phyloP scores from a whole-genome alignment of 208 protist genomes.

The Crithidia bombi region DNA sequence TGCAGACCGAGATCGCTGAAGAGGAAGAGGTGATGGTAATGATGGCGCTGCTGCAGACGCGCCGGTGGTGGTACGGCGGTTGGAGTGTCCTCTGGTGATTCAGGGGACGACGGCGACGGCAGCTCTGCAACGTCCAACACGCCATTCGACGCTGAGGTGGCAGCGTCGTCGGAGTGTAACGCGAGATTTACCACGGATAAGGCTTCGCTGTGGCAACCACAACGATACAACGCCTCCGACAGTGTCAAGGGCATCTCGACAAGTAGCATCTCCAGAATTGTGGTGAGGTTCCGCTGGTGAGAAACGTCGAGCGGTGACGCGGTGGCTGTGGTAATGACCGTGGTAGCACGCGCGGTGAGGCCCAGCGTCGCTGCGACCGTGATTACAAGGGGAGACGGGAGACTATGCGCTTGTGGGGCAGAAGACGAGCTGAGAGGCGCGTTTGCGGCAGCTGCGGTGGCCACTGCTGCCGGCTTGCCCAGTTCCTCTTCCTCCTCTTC shows the following conservation, averaged over 20 bases:
- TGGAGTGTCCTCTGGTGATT: background rate
- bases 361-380: constrained; percentile 4
- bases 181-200: constrained; percentile 20
- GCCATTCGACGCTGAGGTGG: background rate
- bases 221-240: constrained; percentile 24
- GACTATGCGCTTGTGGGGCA: background rate
- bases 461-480: background rate
- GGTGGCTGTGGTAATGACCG: background rate
- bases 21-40: background rate
- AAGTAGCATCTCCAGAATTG: constrained; percentile 8
- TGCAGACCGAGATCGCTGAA: constrained; percentile 16
- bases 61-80: background rate
- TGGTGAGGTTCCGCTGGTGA: background rate
- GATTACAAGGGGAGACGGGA: constrained; percentile 3
- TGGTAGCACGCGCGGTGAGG: background rate
- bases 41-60: background rate
- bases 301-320: background rate
- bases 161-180: background rate
- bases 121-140: background rate
- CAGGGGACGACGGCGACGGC: background rate
- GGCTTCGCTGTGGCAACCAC: constrained; percentile 7
- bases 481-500: constrained; percentile 7
- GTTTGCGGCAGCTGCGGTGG: background rate
- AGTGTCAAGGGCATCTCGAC: constrained; percentile 36
- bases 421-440: background rate